Percentiles rank a stretch among this genome's conserved stretches.
phyloP scores from a whole-genome alignment of 1,284 basidiomycete genomes.

The Ceratobasidium sp. region DNA sequence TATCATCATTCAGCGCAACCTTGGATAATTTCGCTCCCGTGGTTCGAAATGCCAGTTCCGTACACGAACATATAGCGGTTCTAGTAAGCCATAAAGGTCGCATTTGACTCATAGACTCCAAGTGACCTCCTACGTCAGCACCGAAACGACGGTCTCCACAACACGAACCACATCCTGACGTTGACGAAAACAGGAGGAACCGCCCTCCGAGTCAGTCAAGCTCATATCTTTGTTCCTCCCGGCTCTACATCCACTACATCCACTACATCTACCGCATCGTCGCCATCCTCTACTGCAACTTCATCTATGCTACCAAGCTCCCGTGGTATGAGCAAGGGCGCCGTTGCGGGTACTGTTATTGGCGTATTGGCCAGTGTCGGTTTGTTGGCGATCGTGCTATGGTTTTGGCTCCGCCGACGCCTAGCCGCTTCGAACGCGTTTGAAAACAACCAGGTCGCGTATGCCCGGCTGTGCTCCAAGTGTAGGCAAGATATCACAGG shows the following conservation, averaged over 20 bases:
- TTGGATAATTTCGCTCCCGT: not conserved
- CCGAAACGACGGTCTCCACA: not conserved
- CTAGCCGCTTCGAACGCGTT: not conserved
- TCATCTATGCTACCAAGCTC: not conserved
- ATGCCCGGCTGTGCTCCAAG: conserved; percentile 10
- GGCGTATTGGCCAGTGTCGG: not conserved
- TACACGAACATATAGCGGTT: not conserved
- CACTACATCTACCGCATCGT: no score
- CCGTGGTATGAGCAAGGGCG: not conserved
- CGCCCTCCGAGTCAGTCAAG: not conserved
- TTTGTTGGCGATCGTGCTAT: not conserved
- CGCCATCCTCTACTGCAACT: not conserved
- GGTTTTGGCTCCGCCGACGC: not conserved
- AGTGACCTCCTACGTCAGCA: not conserved
- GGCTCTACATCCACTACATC: not conserved
- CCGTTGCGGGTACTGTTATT: not conserved
- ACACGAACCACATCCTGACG: not conserved
- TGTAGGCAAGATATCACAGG: not conserved
- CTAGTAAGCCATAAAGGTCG: not conserved
- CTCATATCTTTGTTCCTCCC: not conserved
- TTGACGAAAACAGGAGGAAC: not conserved
- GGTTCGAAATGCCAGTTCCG: not conserved
- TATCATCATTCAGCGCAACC: not conserved
- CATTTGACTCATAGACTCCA: not conserved
- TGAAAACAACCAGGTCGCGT: not conserved